Base-by-base conservation (phyloP, 2,329 filamentous ascomycete species). In the Lachnellula suecica region DNA sequence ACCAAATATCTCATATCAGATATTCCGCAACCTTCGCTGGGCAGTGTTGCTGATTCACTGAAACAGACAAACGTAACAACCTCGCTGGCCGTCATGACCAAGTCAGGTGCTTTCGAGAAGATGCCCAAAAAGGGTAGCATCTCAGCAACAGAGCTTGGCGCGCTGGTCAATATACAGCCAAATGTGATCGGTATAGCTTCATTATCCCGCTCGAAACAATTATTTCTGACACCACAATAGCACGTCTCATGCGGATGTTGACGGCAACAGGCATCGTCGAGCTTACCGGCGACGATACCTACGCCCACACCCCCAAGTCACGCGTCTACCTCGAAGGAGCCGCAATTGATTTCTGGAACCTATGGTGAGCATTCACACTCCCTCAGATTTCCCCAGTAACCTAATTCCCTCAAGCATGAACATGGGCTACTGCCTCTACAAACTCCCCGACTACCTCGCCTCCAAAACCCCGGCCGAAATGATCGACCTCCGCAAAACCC, bases 51-150 rank as follows among this genome's bases (percentile, higher is more conserved):
- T 25, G 5, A 22, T 17, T 25, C 19, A 25, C 11, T 15, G 8
- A 9, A 15, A 49, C 27, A 52, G 46, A 51, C 46, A 51, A 51
- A 34, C 42, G 23, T 43, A 11, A 29, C 50, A 35, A 41, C 51
- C 11, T 49, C 57, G 15, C 29, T 62, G 42, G 44, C 57, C 38
- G 49, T 56, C 19, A 53, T 62, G 50, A 55, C 58, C 22, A 50
- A 58, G 40, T 46, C 54, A 47, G 59, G 54, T 9, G 57, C 49
- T 5, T 62, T 62, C 31, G 58, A 62, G 19, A 59, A 57, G 34
- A 62, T 62, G 52, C 58, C 59, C 24, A 54, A 50, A 23, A 40
- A 60, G 19, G 56, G 59, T 10, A 52, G 49, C 29, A 58, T 57
- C 34, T 53, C 58, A 20, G 54, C 57, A 8, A 52, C 44, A 38